phyloP scores from a whole-genome alignment of 129 eudicot genomes.

The Tagetes patula region DNA sequence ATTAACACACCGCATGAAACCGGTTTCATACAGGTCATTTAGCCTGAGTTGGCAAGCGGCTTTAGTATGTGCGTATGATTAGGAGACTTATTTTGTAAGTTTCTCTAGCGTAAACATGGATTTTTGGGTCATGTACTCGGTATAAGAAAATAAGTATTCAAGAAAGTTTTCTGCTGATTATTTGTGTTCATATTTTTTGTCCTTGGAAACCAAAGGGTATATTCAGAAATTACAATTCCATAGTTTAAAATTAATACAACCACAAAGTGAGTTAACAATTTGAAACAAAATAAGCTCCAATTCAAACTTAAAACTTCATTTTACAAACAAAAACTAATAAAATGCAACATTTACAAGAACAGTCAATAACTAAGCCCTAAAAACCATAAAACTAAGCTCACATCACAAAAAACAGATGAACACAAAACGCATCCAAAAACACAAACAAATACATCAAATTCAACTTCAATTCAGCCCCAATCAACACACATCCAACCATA shows the following conservation, averaged over 20 bases:
- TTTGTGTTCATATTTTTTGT: neutral
- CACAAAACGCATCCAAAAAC: neutral
- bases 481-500: neutral
- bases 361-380: too few species aligned
- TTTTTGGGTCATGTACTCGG: too few species aligned
- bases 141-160: too few species aligned
- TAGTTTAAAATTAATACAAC: slow-evolving; percentile 16
- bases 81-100: too few species aligned
- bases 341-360: neutral
- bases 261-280: neutral
- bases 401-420: neutral
- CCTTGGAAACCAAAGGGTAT: neutral
- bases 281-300: slow-evolving; percentile 2
- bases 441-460: neutral
- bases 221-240: neutral
- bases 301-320: slow-evolving; percentile 11
- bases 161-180: too few species aligned
- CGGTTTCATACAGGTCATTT: neutral
- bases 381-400: too few species aligned
- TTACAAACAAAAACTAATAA: neutral
- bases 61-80: too few species aligned
- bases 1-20: neutral
- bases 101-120: too few species aligned
- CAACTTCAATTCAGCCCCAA: neutral
- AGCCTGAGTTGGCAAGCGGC: too few species aligned